These are phyloP conservation scores for Pseudocercospora fijiensis DNA, from an alignment of 2,329 filamentous ascomycete genomes.

Conservation along the genomic window DNA sequence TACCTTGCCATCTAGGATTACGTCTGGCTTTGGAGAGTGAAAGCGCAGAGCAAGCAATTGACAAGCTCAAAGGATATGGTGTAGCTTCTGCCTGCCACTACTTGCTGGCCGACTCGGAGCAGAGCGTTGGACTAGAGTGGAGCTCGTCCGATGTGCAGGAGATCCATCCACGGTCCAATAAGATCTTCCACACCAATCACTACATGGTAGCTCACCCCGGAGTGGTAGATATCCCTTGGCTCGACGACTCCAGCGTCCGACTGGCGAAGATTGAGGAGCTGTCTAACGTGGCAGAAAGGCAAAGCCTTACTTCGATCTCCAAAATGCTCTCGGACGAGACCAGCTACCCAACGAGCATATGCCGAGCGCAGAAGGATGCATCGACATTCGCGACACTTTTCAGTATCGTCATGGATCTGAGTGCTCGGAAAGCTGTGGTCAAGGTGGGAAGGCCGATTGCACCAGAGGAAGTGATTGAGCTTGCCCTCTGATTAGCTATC, in stretches of 20 bases:
- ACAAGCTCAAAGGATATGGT: conserved; percentile 46
- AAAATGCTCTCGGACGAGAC: conserved; percentile 30
- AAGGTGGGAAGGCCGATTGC: conserved; percentile 35
- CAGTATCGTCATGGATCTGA: conserved; percentile 41
- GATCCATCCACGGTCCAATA: conserved; percentile 37
- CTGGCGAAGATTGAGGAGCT: conserved; percentile 41
- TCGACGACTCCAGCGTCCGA: conserved; percentile 43
- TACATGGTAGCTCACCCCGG: conserved; percentile 42
- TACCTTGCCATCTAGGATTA: conserved; percentile 64
- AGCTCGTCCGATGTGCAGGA: conserved; percentile 36
- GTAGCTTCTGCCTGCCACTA: conserved; percentile 57
- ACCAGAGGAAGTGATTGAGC: conserved; percentile 28
- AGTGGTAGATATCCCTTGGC: conserved; percentile 45
- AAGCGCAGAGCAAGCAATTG: conserved; percentile 50
- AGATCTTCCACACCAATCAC: conserved; percentile 49
- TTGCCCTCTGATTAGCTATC: not conserved
- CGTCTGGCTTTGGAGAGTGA: conserved; percentile 55
- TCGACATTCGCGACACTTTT: conserved; percentile 36
- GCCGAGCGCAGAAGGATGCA: conserved; percentile 29
- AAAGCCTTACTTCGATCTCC: not conserved
- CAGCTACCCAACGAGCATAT: conserved; percentile 41
- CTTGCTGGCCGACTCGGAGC: conserved; percentile 51
- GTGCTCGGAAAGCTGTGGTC: conserved; percentile 30
- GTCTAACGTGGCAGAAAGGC: conserved; percentile 18
- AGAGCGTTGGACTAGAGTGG: conserved; percentile 54